Percentiles rank a stretch among this genome's conserved stretches.
Evolutionary conservation across 1,284 basidiomycete species (phyloP).

Genomic region (Tremellales sp.): DNA sequence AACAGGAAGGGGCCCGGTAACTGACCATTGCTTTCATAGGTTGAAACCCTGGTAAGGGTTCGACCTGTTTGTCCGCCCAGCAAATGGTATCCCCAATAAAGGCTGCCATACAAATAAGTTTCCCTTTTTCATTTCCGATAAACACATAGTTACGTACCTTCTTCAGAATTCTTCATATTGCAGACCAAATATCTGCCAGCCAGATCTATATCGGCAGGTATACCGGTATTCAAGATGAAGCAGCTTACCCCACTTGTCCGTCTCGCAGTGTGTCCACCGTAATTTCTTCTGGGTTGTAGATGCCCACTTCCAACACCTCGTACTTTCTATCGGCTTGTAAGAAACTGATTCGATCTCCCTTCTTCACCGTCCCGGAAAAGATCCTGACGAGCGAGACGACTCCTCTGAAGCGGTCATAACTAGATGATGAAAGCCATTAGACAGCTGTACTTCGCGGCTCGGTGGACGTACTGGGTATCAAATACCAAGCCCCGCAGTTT

Average conservation of each 20-base stretch:
- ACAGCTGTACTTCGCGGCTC: not conserved
- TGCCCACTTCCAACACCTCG: constrained; percentile 85
- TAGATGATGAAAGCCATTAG: constrained; percentile 50
- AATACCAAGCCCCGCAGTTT: constrained; percentile 84
- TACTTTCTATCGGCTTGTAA: constrained; percentile 85
- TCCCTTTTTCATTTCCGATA: too few relatives aligned
- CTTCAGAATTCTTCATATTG: constrained; percentile 98
- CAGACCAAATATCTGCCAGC: constrained; percentile 56
- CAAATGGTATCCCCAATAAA: constrained; percentile 80
- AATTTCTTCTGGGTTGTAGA: constrained; percentile 86
- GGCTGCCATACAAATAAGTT: constrained; percentile 20
- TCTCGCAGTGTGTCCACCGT: constrained; percentile 66
- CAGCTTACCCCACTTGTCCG: constrained; percentile 86
- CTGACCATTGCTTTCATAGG: constrained; percentile 88
- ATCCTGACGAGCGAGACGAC: constrained; percentile 90
- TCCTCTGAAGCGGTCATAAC: constrained; percentile 93
- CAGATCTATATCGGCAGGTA: not conserved
- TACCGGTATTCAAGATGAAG: constrained; percentile 3
- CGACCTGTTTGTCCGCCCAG: constrained; percentile 67
- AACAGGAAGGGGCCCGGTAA: not conserved
- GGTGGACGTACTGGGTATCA: constrained; percentile 70
- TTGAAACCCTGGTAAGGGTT: constrained; percentile 87
- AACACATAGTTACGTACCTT: constrained; percentile 58
- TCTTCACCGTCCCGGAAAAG: constrained; percentile 55
- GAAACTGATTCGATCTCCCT: constrained; percentile 86